Percentiles rank a stretch among this genome's conserved stretches.
Conservation (phyloP, 495 filamentous ascomycete genomes). For the Hypoxylon rickii region DNA sequence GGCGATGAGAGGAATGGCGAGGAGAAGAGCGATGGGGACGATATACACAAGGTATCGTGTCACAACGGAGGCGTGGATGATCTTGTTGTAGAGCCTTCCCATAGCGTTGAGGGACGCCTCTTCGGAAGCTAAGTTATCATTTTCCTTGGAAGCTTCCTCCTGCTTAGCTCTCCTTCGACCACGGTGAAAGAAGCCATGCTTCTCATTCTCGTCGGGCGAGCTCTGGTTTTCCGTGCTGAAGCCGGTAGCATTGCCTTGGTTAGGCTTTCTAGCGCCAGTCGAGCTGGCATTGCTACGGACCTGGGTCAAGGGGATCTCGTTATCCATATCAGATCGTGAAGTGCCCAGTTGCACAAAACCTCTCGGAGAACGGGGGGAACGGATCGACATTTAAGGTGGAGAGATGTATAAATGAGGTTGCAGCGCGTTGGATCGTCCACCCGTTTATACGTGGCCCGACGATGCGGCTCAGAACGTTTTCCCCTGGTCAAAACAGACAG, state of each 20-base stretch:
- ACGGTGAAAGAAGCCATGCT: constrained; percentile 58
- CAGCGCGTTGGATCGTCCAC: constrained; percentile 1
- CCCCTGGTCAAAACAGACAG: constrained; percentile 16
- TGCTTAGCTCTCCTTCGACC: constrained; percentile 60
- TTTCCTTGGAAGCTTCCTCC: constrained; percentile 53
- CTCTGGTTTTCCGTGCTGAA: constrained; percentile 35
- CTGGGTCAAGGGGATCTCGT: constrained; percentile 57
- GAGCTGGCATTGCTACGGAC: constrained; percentile 55
- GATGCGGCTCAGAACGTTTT: constrained; percentile 4
- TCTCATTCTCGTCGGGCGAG: constrained; percentile 43
- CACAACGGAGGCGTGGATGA: constrained; percentile 82
- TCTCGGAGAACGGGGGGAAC: constrained; percentile 32
- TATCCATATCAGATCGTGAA: constrained; percentile 37
- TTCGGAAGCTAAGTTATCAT: constrained; percentile 60
- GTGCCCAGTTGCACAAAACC: constrained; percentile 36
- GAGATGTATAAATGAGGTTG: constrained; percentile 11
- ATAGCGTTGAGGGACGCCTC: constrained; percentile 71
- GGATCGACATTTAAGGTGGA: constrained; percentile 32
- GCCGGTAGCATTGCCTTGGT: constrained; percentile 43
- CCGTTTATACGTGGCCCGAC: constrained; percentile 11
- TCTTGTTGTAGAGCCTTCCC: constrained; percentile 84
- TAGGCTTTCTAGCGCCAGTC: constrained; percentile 53
- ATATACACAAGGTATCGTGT: constrained; percentile 92
- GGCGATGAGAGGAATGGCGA: constrained; percentile 82
- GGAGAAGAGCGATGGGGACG: constrained; percentile 70